Conservation (phyloP, 2,329 filamentous ascomycete species). For the Scolecobasidium constrictum region DNA sequence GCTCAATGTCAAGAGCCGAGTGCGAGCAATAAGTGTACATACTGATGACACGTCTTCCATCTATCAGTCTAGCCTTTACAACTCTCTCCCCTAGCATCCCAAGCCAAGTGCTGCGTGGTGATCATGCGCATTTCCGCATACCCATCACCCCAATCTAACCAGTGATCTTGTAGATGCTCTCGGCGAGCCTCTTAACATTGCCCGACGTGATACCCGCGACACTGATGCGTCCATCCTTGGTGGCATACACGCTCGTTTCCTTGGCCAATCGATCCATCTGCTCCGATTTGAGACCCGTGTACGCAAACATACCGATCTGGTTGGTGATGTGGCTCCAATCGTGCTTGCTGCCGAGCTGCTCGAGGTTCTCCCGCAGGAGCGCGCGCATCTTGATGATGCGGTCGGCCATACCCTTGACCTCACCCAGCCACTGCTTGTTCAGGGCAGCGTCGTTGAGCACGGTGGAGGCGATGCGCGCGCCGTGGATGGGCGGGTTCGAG, state of each 20-base stretch:
- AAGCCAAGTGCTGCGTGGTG: no score
- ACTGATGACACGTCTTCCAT: no score
- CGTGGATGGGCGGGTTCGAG: conserved; percentile 96
- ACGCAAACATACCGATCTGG: conserved; percentile 98
- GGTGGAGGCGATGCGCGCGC: conserved; percentile 83
- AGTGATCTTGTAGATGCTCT: conserved; percentile 77
- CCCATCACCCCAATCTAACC: no score
- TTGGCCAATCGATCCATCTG: conserved; percentile 88
- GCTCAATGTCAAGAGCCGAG: no score
- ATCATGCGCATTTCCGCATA: no score
- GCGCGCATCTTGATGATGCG: conserved; percentile 98
- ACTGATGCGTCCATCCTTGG: conserved; percentile 80
- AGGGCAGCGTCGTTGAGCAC: conserved; percentile 79
- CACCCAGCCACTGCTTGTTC: conserved; percentile 87
- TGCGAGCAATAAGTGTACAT: no score
- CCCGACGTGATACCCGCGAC: conserved; percentile 73
- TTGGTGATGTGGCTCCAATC: conserved; percentile 98
- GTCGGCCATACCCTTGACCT: conserved; percentile 98
- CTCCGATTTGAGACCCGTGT: conserved; percentile 82
- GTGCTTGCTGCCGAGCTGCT: conserved; percentile 89
- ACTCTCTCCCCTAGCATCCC: no score
- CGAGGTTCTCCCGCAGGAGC: conserved; percentile 86
- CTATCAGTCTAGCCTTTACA: no score
- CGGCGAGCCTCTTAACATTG: conserved; percentile 70
- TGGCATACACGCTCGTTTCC: conserved; percentile 89